Evolutionary conservation across 2,329 filamentous ascomycete genomes (phyloP).

Genomic region (Diaporthe sp.): DNA sequence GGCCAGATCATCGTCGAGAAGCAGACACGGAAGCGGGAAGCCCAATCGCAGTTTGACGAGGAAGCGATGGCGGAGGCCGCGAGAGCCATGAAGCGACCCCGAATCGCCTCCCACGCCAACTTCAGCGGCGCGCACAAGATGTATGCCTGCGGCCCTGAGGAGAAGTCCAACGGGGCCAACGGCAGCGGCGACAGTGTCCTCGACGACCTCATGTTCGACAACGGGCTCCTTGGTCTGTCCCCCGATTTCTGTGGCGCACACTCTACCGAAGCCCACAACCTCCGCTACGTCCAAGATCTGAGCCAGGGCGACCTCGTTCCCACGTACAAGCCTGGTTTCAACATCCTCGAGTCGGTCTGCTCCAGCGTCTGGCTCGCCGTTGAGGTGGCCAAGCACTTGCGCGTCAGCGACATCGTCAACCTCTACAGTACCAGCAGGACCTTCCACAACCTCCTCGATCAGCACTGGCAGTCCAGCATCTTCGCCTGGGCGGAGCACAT

Average conservation of each 20-base stretch:
- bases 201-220: slow-evolving; percentile 29
- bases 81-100: slow-evolving; percentile 35
- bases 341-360: slow-evolving; percentile 61
- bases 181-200: not conserved
- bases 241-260: slow-evolving; percentile 24
- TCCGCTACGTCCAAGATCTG: not conserved
- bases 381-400: slow-evolving; percentile 68
- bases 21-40: slow-evolving; percentile 14
- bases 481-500: slow-evolving; percentile 66
- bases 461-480: slow-evolving; percentile 71
- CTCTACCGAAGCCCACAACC: slow-evolving; percentile 13
- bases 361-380: slow-evolving; percentile 66
- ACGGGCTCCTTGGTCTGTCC: slow-evolving; percentile 31
- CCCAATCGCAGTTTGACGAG: slow-evolving; percentile 12
- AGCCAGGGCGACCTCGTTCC: not conserved
- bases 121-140: slow-evolving; percentile 33
- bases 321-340: slow-evolving; percentile 45
- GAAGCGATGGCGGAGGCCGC: slow-evolving; percentile 35
- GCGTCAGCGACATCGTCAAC: slow-evolving; percentile 69
- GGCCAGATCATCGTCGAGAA: not conserved
- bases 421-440: slow-evolving; percentile 75
- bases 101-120: slow-evolving; percentile 22
- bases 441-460: slow-evolving; percentile 73
- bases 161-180: not conserved
- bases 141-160: slow-evolving; percentile 34